phyloP scores from a whole-genome alignment of 1,284 basidiomycete genomes.

The Papiliotrema laurentii region DNA sequence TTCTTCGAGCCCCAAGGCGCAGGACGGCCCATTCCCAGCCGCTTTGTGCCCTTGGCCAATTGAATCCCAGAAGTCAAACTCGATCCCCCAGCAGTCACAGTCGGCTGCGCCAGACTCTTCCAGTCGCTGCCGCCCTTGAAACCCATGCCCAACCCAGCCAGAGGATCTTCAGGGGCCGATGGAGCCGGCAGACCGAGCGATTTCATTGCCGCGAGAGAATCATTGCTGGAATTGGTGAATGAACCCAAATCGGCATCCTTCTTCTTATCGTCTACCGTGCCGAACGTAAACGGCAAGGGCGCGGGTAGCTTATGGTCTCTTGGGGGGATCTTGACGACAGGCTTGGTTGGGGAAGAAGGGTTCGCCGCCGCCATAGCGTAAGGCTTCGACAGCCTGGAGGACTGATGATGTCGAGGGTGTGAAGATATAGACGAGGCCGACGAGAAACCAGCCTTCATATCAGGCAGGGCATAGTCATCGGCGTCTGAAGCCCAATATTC shows the following conservation, averaged over 20 bases:
- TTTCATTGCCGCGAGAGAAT: slow-evolving; percentile 34
- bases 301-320: slow-evolving; percentile 30
- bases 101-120: slow-evolving; percentile 6
- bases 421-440: background rate
- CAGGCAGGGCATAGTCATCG: slow-evolving; percentile 44
- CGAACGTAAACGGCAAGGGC: slow-evolving; percentile 40
- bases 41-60: slow-evolving; percentile 34
- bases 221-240: slow-evolving; percentile 25
- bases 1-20: slow-evolving; percentile 38
- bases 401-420: background rate
- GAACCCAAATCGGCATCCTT: slow-evolving; percentile 20
- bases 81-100: slow-evolving; percentile 3
- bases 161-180: background rate
- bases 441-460: slow-evolving; percentile 4
- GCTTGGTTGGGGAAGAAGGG: slow-evolving; percentile 1
- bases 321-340: slow-evolving; percentile 5
- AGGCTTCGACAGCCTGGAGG: background rate
- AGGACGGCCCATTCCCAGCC: slow-evolving; percentile 45
- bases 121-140: background rate
- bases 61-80: background rate
- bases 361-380: background rate
- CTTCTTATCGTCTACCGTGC: slow-evolving; percentile 1
- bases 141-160: background rate
- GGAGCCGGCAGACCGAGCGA: slow-evolving; percentile 22
- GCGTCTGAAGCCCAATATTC: slow-evolving; percentile 44